Conservation (phyloP, 768 basidiomycete genomes). For the Leccinum arenicola region DNA sequence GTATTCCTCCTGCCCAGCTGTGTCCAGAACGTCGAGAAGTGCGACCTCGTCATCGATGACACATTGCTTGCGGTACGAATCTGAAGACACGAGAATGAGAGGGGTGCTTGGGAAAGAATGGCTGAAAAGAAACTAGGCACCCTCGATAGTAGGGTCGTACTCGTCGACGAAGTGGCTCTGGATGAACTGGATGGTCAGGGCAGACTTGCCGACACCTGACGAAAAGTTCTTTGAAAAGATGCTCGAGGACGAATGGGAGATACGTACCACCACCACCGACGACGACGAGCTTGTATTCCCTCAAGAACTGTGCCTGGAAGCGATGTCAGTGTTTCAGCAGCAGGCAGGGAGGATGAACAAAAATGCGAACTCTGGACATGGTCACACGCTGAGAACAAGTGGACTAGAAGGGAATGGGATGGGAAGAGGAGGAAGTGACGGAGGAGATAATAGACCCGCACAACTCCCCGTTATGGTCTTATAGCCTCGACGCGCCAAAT, state of each 20-base stretch:
- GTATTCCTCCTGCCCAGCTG: slow-evolving; percentile 98
- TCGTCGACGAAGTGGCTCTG: slow-evolving; percentile 93
- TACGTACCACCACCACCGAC: slow-evolving; percentile 92
- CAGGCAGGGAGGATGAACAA: not conserved
- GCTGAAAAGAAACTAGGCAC: slow-evolving; percentile 34
- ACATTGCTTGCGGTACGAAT: slow-evolving; percentile 96
- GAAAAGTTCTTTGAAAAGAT: not conserved
- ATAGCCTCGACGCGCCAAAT: slow-evolving; percentile 21
- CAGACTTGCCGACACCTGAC: slow-evolving; percentile 69
- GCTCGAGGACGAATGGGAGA: slow-evolving; percentile 29
- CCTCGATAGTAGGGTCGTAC: slow-evolving; percentile 95
- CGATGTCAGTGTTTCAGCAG: slow-evolving; percentile 2
- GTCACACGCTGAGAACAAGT: slow-evolving; percentile 3
- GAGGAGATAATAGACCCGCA: slow-evolving; percentile 7
- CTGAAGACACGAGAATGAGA: slow-evolving; percentile 36
- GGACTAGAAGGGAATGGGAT: slow-evolving; percentile 1
- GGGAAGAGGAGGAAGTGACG: not conserved
- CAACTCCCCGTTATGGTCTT: slow-evolving; percentile 13
- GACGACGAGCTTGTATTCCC: slow-evolving; percentile 98
- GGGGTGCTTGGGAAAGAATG: not conserved
- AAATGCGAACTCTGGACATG: not conserved
- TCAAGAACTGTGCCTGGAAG: slow-evolving; percentile 76
- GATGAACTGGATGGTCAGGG: slow-evolving; percentile 96
- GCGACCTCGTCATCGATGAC: slow-evolving; percentile 99
- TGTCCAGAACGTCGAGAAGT: slow-evolving; percentile 93